Percentiles rank a stretch among this genome's conserved stretches.
phyloP scores from a whole-genome alignment of 176 grass and related monocot genomes.

The Eleusine indica region DNA sequence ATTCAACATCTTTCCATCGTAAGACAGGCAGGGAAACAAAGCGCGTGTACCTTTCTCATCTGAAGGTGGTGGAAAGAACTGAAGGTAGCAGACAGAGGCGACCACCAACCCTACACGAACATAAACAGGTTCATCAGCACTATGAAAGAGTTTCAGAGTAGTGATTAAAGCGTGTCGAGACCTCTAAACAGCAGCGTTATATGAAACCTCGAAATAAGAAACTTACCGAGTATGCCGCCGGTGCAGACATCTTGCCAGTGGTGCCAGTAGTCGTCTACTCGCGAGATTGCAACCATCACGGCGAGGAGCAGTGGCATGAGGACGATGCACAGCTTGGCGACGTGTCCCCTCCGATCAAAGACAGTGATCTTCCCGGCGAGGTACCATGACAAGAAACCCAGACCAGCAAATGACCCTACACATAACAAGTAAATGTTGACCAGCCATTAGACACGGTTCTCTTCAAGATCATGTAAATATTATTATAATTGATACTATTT shows the following conservation, averaged over 20 bases:
- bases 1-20: too few relatives aligned
- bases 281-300: constrained; percentile 49
- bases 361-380: constrained; percentile 62
- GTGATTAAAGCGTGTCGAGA: not conserved
- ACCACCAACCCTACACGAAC: constrained; percentile 41
- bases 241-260: constrained; percentile 72
- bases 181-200: not conserved
- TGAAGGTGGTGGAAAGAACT: constrained; percentile 58
- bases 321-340: constrained; percentile 69
- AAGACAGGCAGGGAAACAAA: not conserved
- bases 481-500: not conserved
- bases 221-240: constrained; percentile 54
- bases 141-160: not conserved
- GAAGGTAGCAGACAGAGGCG: constrained; percentile 53
- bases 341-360: constrained; percentile 62
- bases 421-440: not conserved
- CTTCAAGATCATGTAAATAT: too few relatives aligned
- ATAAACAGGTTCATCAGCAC: constrained; percentile 8
- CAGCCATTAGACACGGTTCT: too few relatives aligned
- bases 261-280: constrained; percentile 85
- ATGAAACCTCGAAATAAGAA: not conserved
- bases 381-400: constrained; percentile 71
- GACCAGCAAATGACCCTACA: constrained; percentile 72
- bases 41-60: constrained; percentile 32
- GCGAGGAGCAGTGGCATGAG: constrained; percentile 60